Evolutionary conservation across 1,139 yeast genomes (phyloP).

Genomic region (Eremothecium sinecaudum): DNA sequence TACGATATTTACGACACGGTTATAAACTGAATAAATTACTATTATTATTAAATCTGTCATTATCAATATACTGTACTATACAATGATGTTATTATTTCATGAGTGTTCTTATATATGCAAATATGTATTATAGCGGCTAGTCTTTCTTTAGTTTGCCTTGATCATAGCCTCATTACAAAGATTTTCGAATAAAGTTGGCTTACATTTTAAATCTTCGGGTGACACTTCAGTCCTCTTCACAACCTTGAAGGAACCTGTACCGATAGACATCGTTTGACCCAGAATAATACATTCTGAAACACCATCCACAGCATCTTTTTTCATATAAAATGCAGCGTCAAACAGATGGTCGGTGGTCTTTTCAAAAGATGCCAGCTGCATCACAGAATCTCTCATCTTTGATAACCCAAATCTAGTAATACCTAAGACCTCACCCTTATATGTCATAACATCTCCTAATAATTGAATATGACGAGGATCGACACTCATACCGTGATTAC

Average conservation of each 20-base stretch:
- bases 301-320: slow-evolving; percentile 91
- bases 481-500: slow-evolving; percentile 98
- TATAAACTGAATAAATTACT: too few species aligned
- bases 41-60: too few species aligned
- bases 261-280: slow-evolving; percentile 96
- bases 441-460: slow-evolving; percentile 97
- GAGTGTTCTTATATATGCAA: too few species aligned
- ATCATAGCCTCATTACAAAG: slow-evolving; percentile 30
- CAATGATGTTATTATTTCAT: too few species aligned
- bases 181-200: slow-evolving; percentile 54
- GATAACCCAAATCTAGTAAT: slow-evolving; percentile 96
- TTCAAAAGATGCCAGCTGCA: slow-evolving; percentile 94
- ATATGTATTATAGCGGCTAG: too few species aligned
- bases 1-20: too few species aligned
- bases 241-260: slow-evolving; percentile 93
- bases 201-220: slow-evolving; percentile 39
- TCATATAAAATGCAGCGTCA: slow-evolving; percentile 97
- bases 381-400: slow-evolving; percentile 96
- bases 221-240: slow-evolving; percentile 48
- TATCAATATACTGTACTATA: too few species aligned
- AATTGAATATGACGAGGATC: slow-evolving; percentile 99
- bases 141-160: slow-evolving; percentile 12
- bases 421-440: slow-evolving; percentile 96
- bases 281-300: slow-evolving; percentile 95
- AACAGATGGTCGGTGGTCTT: slow-evolving; percentile 97